Conservation (phyloP, 306 rosid genomes). For the Prunus kanzakura region DNA sequence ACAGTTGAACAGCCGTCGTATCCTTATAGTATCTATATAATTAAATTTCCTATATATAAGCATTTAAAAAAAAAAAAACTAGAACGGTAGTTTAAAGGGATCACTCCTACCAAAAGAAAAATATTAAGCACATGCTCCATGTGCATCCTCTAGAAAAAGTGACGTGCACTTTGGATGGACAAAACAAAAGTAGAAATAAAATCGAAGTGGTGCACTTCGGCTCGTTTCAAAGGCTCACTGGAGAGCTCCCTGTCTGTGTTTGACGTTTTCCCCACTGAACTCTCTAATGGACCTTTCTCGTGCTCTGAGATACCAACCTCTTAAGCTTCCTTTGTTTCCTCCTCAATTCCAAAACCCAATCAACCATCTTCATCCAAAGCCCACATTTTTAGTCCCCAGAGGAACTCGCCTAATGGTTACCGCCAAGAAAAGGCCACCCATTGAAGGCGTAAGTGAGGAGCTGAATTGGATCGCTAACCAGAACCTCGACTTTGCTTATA, state of each 20-base stretch:
- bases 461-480: slow-evolving; percentile 51
- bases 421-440: slow-evolving; percentile 38
- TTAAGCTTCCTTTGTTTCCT: slow-evolving; percentile 16
- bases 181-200: background rate
- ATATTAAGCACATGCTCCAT: background rate
- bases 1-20: background rate
- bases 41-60: no score
- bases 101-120: background rate
- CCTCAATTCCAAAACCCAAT: slow-evolving; percentile 18
- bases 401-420: slow-evolving; percentile 17
- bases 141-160: background rate
- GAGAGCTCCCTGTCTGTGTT: background rate
- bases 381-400: background rate
- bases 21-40: no score
- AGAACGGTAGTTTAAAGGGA: background rate
- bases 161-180: slow-evolving; percentile 10
- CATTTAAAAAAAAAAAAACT: background rate
- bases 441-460: slow-evolving; percentile 60
- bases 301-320: slow-evolving; percentile 30
- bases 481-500: slow-evolving; percentile 55
- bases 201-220: background rate
- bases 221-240: background rate
- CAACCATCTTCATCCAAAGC: slow-evolving; percentile 4
- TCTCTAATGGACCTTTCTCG: slow-evolving; percentile 40
- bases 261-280: slow-evolving; percentile 1